phyloP scores from a whole-genome alignment of 768 basidiomycete genomes.

The Russula dissimulans region DNA sequence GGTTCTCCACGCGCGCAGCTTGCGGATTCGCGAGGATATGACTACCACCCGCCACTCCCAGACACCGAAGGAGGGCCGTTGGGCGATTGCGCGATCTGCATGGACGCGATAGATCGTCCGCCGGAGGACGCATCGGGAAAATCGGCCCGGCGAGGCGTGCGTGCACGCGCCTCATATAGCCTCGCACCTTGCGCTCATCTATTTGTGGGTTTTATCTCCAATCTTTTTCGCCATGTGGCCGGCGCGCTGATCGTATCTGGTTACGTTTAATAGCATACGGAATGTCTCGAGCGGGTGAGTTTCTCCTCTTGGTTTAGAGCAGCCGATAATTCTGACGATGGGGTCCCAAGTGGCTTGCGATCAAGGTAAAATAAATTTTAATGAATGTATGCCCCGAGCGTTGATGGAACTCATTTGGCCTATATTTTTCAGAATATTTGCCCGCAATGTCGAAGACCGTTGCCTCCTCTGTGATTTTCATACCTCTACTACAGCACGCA shows the following conservation, averaged over 20 bases:
- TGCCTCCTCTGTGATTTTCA: slow-evolving; percentile 59
- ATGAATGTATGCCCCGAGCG: neutral
- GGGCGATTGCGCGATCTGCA: slow-evolving; percentile 88
- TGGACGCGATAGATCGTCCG: slow-evolving; percentile 59
- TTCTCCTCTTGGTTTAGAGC: neutral
- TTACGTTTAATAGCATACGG: slow-evolving; percentile 55
- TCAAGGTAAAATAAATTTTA: slow-evolving; percentile 41
- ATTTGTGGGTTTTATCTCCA: slow-evolving; percentile 47
- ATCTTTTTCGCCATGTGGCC: neutral
- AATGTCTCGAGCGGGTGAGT: slow-evolving; percentile 70
- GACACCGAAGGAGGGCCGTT: slow-evolving; percentile 69
- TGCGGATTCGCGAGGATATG: slow-evolving; percentile 50
- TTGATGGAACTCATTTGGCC: neutral
- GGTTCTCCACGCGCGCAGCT: slow-evolving; percentile 35
- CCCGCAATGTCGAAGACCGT: slow-evolving; percentile 77
- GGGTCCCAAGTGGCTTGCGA: slow-evolving; percentile 53
- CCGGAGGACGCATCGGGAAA: slow-evolving; percentile 30
- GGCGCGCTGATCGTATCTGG: neutral
- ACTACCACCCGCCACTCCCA: slow-evolving; percentile 77
- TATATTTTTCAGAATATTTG: slow-evolving; percentile 61
- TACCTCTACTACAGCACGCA: neutral
- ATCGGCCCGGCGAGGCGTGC: slow-evolving; percentile 6
- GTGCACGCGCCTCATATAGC: slow-evolving; percentile 43
- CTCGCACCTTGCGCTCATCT: slow-evolving; percentile 84
- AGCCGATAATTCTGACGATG: neutral